phyloP scores from a whole-genome alignment of 2,329 filamentous ascomycete genomes.

The Penicillium expansum region DNA sequence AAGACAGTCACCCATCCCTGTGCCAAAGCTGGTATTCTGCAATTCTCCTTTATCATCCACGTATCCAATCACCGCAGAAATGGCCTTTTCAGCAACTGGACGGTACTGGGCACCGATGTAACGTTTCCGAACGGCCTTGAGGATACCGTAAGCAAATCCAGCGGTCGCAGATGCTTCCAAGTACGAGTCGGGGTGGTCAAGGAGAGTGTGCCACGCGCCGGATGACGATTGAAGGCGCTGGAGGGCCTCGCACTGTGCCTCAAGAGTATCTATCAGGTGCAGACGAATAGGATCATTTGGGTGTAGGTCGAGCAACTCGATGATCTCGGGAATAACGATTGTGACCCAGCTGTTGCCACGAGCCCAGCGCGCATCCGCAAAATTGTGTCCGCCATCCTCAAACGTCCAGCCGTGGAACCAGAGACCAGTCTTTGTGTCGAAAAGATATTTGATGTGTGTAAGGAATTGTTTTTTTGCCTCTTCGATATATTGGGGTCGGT shows the following conservation, averaged over 20 bases:
- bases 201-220: slow-evolving; percentile 72
- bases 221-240: slow-evolving; percentile 57
- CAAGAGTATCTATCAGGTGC: slow-evolving; percentile 54
- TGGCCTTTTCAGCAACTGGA: slow-evolving; percentile 61
- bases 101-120: slow-evolving; percentile 65
- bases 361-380: slow-evolving; percentile 56
- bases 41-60: slow-evolving; percentile 68
- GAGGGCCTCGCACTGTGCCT: slow-evolving; percentile 67
- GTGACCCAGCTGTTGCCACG: slow-evolving; percentile 67
- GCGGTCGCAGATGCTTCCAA: slow-evolving; percentile 74
- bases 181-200: slow-evolving; percentile 71
- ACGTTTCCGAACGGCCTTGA: slow-evolving; percentile 68
- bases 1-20: slow-evolving; percentile 69
- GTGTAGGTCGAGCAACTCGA: slow-evolving; percentile 66
- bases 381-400: slow-evolving; percentile 61
- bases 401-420: slow-evolving; percentile 86
- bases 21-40: slow-evolving; percentile 73
- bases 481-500: slow-evolving; percentile 68
- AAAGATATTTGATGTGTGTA: slow-evolving; percentile 74
- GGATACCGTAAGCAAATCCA: slow-evolving; percentile 75
- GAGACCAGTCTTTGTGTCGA: slow-evolving; percentile 67
- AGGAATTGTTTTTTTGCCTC: slow-evolving; percentile 78
- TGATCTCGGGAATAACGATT: slow-evolving; percentile 78
- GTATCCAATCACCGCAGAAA: slow-evolving; percentile 64
- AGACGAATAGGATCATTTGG: slow-evolving; percentile 59